Evolutionary conservation across 495 filamentous ascomycete genomes (phyloP).

Genomic region (Achaetomiella virescens): DNA sequence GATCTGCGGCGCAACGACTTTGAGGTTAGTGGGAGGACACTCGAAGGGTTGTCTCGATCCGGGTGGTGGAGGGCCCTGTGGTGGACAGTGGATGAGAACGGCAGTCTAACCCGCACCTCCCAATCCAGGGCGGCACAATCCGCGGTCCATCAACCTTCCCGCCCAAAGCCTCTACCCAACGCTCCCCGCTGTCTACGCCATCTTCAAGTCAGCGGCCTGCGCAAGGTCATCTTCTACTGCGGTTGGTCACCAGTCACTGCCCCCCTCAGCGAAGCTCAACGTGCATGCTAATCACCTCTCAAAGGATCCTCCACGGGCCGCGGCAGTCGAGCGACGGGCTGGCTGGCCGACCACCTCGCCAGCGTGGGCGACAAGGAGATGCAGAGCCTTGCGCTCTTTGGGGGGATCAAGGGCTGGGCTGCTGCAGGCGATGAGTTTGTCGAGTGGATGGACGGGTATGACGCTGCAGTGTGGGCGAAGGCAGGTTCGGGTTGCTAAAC

Average conservation of each 20-base stretch:
- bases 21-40: constrained; percentile 42
- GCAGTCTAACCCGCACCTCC: background rate
- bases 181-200: constrained; percentile 49
- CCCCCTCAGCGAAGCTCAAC: background rate
- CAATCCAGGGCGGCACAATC: constrained; percentile 59
- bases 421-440: constrained; percentile 50
- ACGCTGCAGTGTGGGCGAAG: constrained; percentile 42
- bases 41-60: background rate
- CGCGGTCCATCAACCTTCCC: constrained; percentile 63
- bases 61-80: too few relatives aligned
- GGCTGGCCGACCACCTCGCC: constrained; percentile 59
- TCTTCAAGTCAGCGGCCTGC: constrained; percentile 45
- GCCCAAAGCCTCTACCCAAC: constrained; percentile 59
- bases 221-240: constrained; percentile 61
- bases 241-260: constrained; percentile 34
- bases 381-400: constrained; percentile 51
- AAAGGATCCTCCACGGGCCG: constrained; percentile 59
- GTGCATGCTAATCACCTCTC: background rate
- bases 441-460: constrained; percentile 53
- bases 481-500: background rate
- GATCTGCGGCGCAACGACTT: constrained; percentile 58
- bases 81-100: too few relatives aligned
- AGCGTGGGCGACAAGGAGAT: constrained; percentile 40
- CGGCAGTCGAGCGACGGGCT: constrained; percentile 54
- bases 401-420: constrained; percentile 62